These are phyloP conservation scores for Phlebiopsis flavidoalba DNA, from an alignment of 768 basidiomycete species.

Conservation along the genomic window DNA sequence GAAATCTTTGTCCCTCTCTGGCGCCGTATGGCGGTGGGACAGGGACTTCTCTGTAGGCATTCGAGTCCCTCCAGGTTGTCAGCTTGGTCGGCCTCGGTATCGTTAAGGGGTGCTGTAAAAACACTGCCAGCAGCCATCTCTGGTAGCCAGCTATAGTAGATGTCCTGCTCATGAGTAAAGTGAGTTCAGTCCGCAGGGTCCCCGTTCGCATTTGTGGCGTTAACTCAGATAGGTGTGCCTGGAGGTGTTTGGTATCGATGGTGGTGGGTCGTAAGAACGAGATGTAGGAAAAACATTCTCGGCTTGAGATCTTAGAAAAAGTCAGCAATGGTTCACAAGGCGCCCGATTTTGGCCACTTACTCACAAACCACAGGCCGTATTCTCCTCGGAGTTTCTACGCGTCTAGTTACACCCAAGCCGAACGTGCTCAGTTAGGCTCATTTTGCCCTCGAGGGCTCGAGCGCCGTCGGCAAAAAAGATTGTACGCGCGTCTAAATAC, in stretches of 20 bases:
- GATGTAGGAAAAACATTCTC: slow-evolving; percentile 82
- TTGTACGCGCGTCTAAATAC: neutral
- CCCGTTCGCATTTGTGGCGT: slow-evolving; percentile 92
- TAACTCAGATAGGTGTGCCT: slow-evolving; percentile 42
- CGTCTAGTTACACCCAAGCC: neutral
- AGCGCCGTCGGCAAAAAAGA: slow-evolving; percentile 1
- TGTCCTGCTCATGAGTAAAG: slow-evolving; percentile 48
- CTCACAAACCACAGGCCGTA: neutral
- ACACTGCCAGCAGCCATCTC: slow-evolving; percentile 6
- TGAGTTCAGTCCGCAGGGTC: slow-evolving; percentile 76
- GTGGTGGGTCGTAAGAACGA: slow-evolving; percentile 89
- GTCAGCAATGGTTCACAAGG: neutral
- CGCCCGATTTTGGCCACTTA: neutral
- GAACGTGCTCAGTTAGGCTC: neutral
- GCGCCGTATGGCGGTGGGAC: slow-evolving; percentile 57
- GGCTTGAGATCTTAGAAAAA: neutral
- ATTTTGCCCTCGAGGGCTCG: neutral
- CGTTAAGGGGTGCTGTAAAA: slow-evolving; percentile 7
- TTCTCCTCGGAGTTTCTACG: neutral
- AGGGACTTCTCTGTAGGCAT: slow-evolving; percentile 70
- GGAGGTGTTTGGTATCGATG: slow-evolving; percentile 39
- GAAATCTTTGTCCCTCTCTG: slow-evolving; percentile 55
- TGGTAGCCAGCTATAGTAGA: slow-evolving; percentile 64
- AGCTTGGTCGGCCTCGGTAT: slow-evolving; percentile 52
- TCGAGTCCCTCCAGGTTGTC: slow-evolving; percentile 65